These are phyloP conservation scores for Acacia acuminata DNA, from an alignment of 306 rosid genomes.

Conservation along the genomic window DNA sequence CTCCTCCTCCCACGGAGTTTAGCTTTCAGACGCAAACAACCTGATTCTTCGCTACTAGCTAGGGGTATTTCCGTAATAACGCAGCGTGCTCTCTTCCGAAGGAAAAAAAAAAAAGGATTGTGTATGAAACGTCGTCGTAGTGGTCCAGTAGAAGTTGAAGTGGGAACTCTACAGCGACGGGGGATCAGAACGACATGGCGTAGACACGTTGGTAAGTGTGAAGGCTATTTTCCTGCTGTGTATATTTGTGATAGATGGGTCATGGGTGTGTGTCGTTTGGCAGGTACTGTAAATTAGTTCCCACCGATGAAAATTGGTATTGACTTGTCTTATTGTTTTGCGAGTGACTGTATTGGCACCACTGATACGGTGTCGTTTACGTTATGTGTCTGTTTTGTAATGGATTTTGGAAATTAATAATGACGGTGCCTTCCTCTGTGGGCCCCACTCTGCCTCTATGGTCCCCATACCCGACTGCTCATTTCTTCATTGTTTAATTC, in stretches of 20 bases:
- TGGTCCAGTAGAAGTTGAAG: constrained; percentile 26
- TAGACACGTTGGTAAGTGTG: neutral
- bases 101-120: neutral
- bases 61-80: neutral
- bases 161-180: constrained; percentile 34
- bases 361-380: neutral
- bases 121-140: constrained; percentile 11
- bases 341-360: neutral
- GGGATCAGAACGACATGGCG: constrained; percentile 14
- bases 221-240: neutral
- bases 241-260: neutral
- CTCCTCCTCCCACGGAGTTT: constrained; percentile 32
- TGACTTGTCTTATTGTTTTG: neutral
- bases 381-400: neutral
- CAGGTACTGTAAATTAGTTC: neutral
- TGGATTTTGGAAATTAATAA: neutral
- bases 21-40: constrained; percentile 37
- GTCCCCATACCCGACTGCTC: neutral
- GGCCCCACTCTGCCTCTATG: neutral
- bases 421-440: neutral
- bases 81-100: neutral
- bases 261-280: neutral
- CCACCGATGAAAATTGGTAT: neutral
- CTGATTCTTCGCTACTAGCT: neutral
- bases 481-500: neutral